phyloP scores from a whole-genome alignment of 345 rosid genomes.

The Rhodamnia argentea region DNA sequence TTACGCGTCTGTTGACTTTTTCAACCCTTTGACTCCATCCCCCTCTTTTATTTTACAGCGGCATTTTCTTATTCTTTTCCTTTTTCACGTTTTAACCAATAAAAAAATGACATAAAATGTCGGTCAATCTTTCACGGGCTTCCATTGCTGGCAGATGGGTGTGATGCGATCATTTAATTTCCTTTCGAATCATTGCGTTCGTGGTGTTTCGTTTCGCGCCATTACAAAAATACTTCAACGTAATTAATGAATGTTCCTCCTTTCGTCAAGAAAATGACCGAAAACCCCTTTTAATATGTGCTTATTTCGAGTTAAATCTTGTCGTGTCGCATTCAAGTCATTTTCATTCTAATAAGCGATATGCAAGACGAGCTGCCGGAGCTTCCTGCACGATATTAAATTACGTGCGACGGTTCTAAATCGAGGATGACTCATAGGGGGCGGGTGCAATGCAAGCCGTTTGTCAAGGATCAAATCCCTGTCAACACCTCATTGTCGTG shows the following conservation, averaged over 20 bases:
- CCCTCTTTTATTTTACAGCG: background rate
- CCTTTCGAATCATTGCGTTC: too few relatives aligned
- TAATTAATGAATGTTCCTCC: fast-evolving
- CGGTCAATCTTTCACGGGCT: background rate
- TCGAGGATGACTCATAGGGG: background rate
- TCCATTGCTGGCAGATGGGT: background rate
- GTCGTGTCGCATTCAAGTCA: too few relatives aligned
- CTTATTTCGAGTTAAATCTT: background rate
- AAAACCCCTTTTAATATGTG: background rate
- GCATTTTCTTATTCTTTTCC: too few relatives aligned
- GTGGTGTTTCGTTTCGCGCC: too few relatives aligned
- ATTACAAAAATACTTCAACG: background rate
- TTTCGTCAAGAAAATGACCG: background rate
- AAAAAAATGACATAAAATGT: background rate
- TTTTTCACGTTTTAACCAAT: background rate
- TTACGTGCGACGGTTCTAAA: background rate
- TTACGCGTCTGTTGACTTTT: slow-evolving; percentile 21
- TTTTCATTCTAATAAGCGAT: background rate
- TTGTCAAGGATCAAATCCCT: background rate
- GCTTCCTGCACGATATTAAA: background rate
- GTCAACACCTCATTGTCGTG: background rate
- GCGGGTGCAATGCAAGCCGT: too few relatives aligned
- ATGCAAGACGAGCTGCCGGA: fast-evolving
- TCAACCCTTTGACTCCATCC: slow-evolving; percentile 5
- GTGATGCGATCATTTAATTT: background rate